phyloP scores from a whole-genome alignment of 345 rosid genomes.

The Brassica incana region DNA sequence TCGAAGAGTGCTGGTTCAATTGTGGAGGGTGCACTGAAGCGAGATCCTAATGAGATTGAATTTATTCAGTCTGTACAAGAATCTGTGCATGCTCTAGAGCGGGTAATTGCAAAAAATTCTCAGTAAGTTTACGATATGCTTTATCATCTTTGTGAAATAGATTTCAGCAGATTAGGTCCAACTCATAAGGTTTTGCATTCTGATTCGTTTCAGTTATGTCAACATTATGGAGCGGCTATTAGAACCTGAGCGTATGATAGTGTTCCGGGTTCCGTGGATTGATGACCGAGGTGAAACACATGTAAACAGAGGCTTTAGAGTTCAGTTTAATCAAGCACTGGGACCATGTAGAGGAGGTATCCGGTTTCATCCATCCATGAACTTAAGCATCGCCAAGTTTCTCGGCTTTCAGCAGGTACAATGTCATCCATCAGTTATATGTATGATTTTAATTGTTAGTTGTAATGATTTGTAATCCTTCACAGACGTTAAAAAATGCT shows the following conservation, averaged over 20 bases:
- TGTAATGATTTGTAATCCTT: constrained; percentile 23
- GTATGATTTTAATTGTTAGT: neutral
- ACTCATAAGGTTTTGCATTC: constrained; percentile 24
- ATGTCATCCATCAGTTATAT: neutral
- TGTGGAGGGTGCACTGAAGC: constrained; percentile 77
- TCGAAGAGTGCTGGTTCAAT: constrained; percentile 99
- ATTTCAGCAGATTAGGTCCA: constrained; percentile 5
- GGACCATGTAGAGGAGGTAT: constrained; percentile 99
- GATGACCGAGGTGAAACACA: constrained; percentile 99
- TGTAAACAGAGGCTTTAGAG: constrained; percentile 93
- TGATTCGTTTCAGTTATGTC: constrained; percentile 68
- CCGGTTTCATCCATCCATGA: constrained; percentile 90
- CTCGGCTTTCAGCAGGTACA: constrained; percentile 93
- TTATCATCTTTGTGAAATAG: constrained; percentile 29
- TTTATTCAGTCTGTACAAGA: constrained; percentile 95
- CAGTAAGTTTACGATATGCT: constrained; percentile 66
- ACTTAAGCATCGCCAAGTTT: constrained; percentile 87
- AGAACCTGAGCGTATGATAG: constrained; percentile 92
- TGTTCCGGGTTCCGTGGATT: constrained; percentile 95
- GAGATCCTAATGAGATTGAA: constrained; percentile 96
- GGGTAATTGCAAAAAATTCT: constrained; percentile 94
- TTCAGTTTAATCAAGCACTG: constrained; percentile 90
- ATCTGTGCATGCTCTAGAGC: constrained; percentile 93
- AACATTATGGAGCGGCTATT: constrained; percentile 90
- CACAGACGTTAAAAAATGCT: constrained; percentile 93